Base-by-base conservation (phyloP, 2,329 filamentous ascomycete species). In the Neoarthrinium moseri region DNA sequence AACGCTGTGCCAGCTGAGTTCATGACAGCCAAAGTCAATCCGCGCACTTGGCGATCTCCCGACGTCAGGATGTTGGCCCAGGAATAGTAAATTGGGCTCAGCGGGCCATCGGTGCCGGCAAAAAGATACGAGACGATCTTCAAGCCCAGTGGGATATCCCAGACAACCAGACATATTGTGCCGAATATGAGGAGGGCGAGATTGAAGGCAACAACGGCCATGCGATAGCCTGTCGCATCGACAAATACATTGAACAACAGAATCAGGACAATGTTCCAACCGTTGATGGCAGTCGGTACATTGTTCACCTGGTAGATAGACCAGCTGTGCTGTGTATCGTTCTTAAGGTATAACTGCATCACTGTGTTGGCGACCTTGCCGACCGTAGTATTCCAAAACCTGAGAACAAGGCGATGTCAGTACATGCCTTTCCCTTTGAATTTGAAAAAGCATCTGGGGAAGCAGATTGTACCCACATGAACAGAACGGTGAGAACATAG, bases 11-110 rank as follows among this genome's bases (percentile, higher is more conserved):
- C 64, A 26, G 56, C 64, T 15, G 60, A 61, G 44, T 65, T 66
- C 64, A 67, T 67, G 46, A 62, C 60, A 1, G 63, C 64, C 11
- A 66, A 53, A 2, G 60, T 63, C 42, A 66, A 51, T 17, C 61
- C 63, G 15, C 65, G 54, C 7, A 68, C 56, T 43, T 68, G 65
- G 32, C 55, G 52, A 50, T 68, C 65, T 5, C 58, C 58, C 1
- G 57, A 47, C 27, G 61, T 64, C 15, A 64, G 45, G 36, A 63
- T 60, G 47, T 66, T 67, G n/a, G 63, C 63, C 63, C 64, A 67
- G 4, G 59, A 47, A 46, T 61, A 60, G 48, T 61, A 66, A 10
- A 68, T 56, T 1, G 65, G 65, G 6, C 59, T 62, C 3, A 68
- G 56, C 1, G 64, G 64, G 1, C 66, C 66, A 46, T 67, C 62